Conservation (phyloP, 345 rosid genomes). For the Euclidium syriacum region DNA sequence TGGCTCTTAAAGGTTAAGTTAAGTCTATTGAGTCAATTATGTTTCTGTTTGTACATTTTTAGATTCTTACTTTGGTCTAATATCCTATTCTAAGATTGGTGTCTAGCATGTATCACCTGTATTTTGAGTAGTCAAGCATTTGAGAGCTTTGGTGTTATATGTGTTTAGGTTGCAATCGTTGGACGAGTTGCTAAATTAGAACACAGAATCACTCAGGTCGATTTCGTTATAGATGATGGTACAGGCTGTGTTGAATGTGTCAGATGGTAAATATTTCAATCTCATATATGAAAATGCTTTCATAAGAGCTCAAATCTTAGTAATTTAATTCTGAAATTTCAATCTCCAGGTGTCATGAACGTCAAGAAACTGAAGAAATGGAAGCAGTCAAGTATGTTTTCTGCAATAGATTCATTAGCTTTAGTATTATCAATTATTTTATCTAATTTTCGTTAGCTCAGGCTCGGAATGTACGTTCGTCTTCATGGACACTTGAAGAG, state of each 20-base stretch:
- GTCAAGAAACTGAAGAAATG: slow-evolving; percentile 66
- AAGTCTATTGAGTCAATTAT: not conserved
- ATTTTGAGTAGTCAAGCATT: not conserved
- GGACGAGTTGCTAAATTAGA: slow-evolving; percentile 69
- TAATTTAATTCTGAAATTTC: slow-evolving; percentile 5
- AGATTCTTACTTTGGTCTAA: not conserved
- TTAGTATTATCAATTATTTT: not conserved
- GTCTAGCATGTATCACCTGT: not conserved
- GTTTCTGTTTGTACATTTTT: not conserved
- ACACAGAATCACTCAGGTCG: slow-evolving; percentile 62
- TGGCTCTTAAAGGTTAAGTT: not conserved
- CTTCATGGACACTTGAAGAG: slow-evolving; percentile 75
- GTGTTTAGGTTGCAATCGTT: slow-evolving; percentile 51
- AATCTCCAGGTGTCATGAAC: slow-evolving; percentile 71
- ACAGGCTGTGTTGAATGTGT: slow-evolving; percentile 79
- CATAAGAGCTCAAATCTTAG: not conserved
- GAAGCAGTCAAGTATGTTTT: slow-evolving; percentile 61
- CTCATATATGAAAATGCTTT: not conserved
- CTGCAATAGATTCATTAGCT: not conserved
- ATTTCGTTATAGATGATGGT: slow-evolving; percentile 74
- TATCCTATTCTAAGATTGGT: not conserved
- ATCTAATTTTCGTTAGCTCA: slow-evolving; percentile 29
- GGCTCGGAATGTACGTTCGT: slow-evolving; percentile 86
- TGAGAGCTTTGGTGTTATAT: slow-evolving; percentile 1
- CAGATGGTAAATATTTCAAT: slow-evolving; percentile 58